Evolutionary conservation across 192 early-diverging fungal species (phyloP).

Genomic region (Coemansia sp.): DNA sequence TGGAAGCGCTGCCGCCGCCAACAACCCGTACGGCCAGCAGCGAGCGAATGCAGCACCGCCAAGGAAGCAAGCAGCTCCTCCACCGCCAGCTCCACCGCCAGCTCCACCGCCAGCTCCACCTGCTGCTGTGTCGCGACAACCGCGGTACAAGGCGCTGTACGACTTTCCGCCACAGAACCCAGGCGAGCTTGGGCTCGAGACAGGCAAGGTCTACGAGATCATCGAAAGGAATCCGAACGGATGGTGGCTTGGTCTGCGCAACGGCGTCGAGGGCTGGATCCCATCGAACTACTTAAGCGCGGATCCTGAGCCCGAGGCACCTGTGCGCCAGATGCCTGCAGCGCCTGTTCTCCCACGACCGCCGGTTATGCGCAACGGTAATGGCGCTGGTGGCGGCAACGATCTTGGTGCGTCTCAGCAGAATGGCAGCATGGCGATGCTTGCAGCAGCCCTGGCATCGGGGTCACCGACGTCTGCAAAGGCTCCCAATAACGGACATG

Average conservation of each 20-base stretch:
- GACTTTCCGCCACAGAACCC: conserved; percentile 62
- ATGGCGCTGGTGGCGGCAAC: conserved; percentile 8
- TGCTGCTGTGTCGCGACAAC: conserved; percentile 49
- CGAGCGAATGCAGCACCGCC: conserved; percentile 2
- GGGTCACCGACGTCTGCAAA: conserved; percentile 30
- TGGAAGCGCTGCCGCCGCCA: not conserved
- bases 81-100: conserved; percentile 53
- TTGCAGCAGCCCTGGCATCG: conserved; percentile 48
- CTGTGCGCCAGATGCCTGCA: conserved; percentile 12
- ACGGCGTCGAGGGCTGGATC: conserved; percentile 70
- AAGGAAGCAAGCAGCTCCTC: conserved; percentile 8
- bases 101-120: conserved; percentile 61
- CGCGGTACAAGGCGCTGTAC: conserved; percentile 67
- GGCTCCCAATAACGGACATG: conserved; percentile 11
- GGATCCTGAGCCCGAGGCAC: conserved; percentile 62
- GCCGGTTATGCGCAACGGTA: conserved; percentile 32
- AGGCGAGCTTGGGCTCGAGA: conserved; percentile 67
- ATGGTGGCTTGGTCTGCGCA: conserved; percentile 57
- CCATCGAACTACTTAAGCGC: conserved; percentile 77
- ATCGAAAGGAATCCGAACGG: conserved; percentile 63
- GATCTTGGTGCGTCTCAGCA: conserved; percentile 11
- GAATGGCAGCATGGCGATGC: conserved; percentile 42
- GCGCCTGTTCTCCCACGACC: conserved; percentile 33
- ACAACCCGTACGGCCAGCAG: conserved; percentile 4
- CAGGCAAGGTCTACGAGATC: conserved; percentile 69